Percentiles rank a stretch among this genome's conserved stretches.
Evolutionary conservation across 108 stramenopile genomes (phyloP).

Genomic region (Aurantiochytrium sp.): DNA sequence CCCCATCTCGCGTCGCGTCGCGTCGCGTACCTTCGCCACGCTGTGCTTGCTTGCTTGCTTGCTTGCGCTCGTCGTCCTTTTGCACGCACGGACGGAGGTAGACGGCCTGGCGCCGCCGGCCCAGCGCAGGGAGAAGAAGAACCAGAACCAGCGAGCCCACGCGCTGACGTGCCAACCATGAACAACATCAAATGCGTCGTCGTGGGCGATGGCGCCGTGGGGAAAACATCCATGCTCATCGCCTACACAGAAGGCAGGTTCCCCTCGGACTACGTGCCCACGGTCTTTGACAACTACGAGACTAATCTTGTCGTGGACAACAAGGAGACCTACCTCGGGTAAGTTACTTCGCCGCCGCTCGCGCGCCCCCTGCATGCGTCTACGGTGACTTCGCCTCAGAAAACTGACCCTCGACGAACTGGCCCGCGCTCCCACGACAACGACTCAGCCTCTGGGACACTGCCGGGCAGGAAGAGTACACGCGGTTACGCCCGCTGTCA

Average conservation of each 20-base stretch:
- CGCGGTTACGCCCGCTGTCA: slow-evolving; percentile 60
- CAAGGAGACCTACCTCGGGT: not conserved
- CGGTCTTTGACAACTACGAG: slow-evolving; percentile 59
- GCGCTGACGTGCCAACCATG: too few species aligned
- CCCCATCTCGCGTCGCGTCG: too few species aligned
- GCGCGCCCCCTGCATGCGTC: too few species aligned
- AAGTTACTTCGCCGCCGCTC: not conserved
- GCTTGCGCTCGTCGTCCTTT: too few species aligned
- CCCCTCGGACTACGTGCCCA: slow-evolving; percentile 66
- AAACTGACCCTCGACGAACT: not conserved
- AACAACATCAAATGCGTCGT: slow-evolving; percentile 33
- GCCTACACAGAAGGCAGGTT: slow-evolving; percentile 64
- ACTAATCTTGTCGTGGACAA: slow-evolving; percentile 60
- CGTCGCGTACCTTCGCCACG: too few species aligned
- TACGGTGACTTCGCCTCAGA: too few species aligned
- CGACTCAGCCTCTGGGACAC: slow-evolving; percentile 65
- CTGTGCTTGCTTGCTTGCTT: too few species aligned
- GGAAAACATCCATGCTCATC: slow-evolving; percentile 65
- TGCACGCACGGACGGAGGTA: too few species aligned
- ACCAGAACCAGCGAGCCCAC: too few species aligned
- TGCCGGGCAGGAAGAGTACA: slow-evolving; percentile 68
- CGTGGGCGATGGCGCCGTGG: slow-evolving; percentile 56
- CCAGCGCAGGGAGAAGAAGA: too few species aligned
- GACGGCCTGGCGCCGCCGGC: too few species aligned
- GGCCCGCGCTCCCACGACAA: too few species aligned